A percentile compares a stretch with the other conserved stretches of the same genome.
phyloP scores from a whole-genome alignment of 352 stramenopile genomes.

The Blastocystis hominis region DNA sequence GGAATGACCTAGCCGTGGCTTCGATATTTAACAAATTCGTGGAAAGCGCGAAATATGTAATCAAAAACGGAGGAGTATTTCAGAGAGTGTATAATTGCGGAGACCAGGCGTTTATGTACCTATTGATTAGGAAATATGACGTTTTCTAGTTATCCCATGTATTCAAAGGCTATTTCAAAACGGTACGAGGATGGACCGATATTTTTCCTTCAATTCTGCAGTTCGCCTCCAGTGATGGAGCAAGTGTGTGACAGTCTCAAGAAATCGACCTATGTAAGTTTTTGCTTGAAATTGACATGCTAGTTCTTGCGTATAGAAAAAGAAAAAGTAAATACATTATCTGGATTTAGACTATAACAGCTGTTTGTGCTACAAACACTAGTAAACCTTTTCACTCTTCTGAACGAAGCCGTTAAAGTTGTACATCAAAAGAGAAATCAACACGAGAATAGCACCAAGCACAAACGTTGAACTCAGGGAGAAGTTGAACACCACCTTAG shows the following conservation, averaged over 20 bases:
- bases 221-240: conserved; percentile 53
- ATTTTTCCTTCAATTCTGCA: conserved; percentile 53
- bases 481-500: conserved; percentile 52
- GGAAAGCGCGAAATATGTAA: conserved; percentile 53
- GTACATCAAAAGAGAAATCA: conserved; percentile 46
- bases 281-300: neutral
- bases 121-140: neutral
- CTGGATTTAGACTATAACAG: conserved; percentile 34
- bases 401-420: neutral
- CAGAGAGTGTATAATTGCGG: conserved; percentile 49
- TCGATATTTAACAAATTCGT: conserved; percentile 53
- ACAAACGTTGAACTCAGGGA: neutral
- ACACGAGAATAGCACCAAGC: conserved; percentile 27
- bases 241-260: conserved; percentile 46
- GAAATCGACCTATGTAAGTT: conserved; percentile 44
- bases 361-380: conserved; percentile 19
- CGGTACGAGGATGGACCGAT: conserved; percentile 42
- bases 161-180: conserved; percentile 33
- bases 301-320: conserved; percentile 58
- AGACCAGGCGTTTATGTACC: conserved; percentile 20
- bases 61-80: conserved; percentile 51
- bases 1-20: conserved; percentile 35
- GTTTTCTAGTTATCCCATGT: conserved; percentile 39
- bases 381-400: conserved; percentile 55
- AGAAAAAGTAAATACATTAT: conserved; percentile 44